phyloP scores from a whole-genome alignment of 495 filamentous ascomycete genomes.

The Aspergillus diversus region DNA sequence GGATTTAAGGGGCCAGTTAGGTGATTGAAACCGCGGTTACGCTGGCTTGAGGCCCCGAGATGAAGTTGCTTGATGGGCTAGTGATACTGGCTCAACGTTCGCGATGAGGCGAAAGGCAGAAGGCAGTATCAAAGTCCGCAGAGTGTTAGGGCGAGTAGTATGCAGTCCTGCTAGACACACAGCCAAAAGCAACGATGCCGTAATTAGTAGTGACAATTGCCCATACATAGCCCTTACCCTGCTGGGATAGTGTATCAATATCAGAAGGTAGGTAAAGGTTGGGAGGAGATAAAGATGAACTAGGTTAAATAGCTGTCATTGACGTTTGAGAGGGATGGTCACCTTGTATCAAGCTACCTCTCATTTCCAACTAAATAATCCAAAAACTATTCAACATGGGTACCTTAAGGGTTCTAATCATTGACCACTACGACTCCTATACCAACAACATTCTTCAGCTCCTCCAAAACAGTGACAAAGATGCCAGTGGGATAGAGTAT shows the following conservation, averaged over 20 bases:
- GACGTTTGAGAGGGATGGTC: neutral
- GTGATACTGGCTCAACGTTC: neutral
- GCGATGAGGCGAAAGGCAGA: neutral
- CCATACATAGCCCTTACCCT: neutral
- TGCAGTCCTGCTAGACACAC: neutral
- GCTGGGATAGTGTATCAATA: neutral
- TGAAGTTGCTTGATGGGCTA: neutral
- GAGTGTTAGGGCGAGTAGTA: neutral
- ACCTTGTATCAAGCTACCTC: neutral
- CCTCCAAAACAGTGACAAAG: neutral
- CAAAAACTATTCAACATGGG: constrained; percentile 8
- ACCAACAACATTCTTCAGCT: constrained; percentile 15
- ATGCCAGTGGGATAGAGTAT: constrained; percentile 3
- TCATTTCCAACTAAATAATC: neutral
- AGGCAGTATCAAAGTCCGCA: neutral
- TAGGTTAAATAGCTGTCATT: neutral
- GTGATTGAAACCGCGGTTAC: neutral
- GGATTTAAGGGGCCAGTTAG: neutral
- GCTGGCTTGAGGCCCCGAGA: neutral
- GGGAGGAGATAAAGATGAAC: neutral
- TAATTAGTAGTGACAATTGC: neutral
- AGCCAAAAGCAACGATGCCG: neutral
- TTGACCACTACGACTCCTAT: constrained; percentile 14
- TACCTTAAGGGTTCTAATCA: constrained; percentile 10
- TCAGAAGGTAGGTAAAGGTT: neutral